Conservation (phyloP, 2,329 filamentous ascomycete species). For the Cytospora schulzeri region DNA sequence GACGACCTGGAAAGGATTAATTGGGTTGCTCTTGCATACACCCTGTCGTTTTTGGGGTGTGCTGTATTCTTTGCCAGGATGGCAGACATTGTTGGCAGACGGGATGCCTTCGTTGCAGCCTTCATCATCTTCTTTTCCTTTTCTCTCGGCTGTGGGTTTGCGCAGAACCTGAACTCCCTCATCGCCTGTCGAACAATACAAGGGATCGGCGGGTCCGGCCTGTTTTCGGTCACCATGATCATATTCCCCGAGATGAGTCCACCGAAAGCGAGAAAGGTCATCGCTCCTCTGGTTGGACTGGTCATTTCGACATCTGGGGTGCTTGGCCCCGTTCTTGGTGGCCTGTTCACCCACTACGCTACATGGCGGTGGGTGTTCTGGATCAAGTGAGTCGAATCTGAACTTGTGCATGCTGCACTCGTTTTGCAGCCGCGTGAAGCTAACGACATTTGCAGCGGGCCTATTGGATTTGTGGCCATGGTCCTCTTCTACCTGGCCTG, state of each 20-base stretch:
- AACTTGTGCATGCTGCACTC: background rate
- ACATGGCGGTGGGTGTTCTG: constrained; percentile 61
- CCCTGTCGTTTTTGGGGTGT: constrained; percentile 58
- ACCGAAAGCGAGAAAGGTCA: constrained; percentile 41
- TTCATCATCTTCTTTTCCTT: constrained; percentile 58
- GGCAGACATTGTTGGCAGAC: constrained; percentile 58
- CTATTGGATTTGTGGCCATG: constrained; percentile 51
- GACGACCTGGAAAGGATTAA: constrained; percentile 47
- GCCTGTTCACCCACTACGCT: constrained; percentile 50
- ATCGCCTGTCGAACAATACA: constrained; percentile 53
- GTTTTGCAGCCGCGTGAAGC: background rate
- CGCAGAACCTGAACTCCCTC: constrained; percentile 47
- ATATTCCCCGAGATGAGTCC: constrained; percentile 55
- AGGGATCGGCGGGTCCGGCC: constrained; percentile 54
- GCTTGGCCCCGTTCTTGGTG: constrained; percentile 55
- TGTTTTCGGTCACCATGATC: constrained; percentile 58
- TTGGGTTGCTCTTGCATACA: constrained; percentile 59
- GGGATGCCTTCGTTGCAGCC: constrained; percentile 51
- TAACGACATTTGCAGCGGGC: constrained; percentile 44
- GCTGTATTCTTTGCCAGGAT: constrained; percentile 57
- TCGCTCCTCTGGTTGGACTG: constrained; percentile 51
- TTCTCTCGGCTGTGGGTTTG: constrained; percentile 57
- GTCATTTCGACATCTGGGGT: constrained; percentile 52
- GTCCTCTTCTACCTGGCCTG: constrained; percentile 51
- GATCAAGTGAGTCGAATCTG: constrained; percentile 52